Conservation (phyloP, 805 yeast genomes). For the Starmerella davenportii region DNA sequence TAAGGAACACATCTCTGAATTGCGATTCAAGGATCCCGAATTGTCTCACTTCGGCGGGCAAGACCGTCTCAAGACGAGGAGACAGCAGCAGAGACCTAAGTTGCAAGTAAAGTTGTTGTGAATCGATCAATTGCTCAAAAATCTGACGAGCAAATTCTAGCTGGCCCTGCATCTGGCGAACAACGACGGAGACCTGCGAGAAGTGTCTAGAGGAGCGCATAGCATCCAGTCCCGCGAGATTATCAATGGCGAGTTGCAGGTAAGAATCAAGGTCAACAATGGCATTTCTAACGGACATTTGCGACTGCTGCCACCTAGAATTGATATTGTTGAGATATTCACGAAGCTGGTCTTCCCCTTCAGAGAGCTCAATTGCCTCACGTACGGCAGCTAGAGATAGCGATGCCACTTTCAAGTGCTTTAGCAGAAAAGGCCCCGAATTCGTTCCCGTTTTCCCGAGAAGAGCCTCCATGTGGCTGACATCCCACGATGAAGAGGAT, state of each 20-base stretch:
- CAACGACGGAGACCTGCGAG: constrained; percentile 40
- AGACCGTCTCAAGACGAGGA: constrained; percentile 25
- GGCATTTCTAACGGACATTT: constrained; percentile 38
- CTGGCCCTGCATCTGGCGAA: constrained; percentile 36
- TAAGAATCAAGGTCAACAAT: constrained; percentile 52
- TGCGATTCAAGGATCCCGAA: constrained; percentile 32
- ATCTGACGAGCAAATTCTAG: constrained; percentile 35
- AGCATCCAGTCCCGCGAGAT: constrained; percentile 42
- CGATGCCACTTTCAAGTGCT: constrained; percentile 36
- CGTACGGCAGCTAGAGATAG: constrained; percentile 33
- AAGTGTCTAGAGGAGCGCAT: constrained; percentile 56
- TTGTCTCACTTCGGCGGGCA: constrained; percentile 53
- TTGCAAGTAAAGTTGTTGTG: constrained; percentile 78
- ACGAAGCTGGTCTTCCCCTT: constrained; percentile 52
- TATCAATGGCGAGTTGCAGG: constrained; percentile 40
- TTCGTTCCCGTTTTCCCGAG: background rate
- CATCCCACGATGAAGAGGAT: background rate
- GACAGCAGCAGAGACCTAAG: constrained; percentile 56
- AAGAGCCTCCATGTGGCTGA: background rate
- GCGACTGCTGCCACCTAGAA: constrained; percentile 35
- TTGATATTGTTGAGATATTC: constrained; percentile 35
- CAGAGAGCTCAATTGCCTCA: constrained; percentile 41
- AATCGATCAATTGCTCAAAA: constrained; percentile 60
- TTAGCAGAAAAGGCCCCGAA: constrained; percentile 23
- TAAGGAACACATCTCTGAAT: constrained; percentile 32